Base-by-base conservation (phyloP, 768 basidiomycete genomes). In the Leccinum longicurvipes region DNA sequence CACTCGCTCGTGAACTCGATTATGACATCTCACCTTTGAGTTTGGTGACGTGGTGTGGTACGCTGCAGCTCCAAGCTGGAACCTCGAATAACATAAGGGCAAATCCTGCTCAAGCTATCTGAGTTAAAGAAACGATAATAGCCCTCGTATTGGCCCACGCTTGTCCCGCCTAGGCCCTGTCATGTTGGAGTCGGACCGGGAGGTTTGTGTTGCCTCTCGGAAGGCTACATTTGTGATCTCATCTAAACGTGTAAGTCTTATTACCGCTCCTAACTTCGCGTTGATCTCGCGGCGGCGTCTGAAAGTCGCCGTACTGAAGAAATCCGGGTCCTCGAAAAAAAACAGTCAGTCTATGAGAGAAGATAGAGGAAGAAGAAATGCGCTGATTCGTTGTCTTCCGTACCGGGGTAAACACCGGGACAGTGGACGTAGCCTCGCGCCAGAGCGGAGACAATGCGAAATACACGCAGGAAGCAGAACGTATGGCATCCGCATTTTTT, bases 201-300 rank as follows among this genome's bases (percentile, higher is more conserved):
- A 56, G 32, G 27, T 24, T 51, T 42, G 52, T 17, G 23, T 27
- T 47, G 48, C 53, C 32, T 55, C 52, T 41, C 24, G 54, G 55
- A 51, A 45, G 46, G 44, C 56, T 51, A 56, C 50, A 50, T 46
- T 55, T 53, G 45, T 48, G 54, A 59, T 50, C 50, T 71, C 78
- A 78, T 73, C 78, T 84, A 75, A 88, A 89, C 19, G 86, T 86
- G 73, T 77, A 74, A 36, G 87, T 85, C 72, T 82, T 81, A 67
- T 89, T 89, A 46, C 87, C 87, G 56, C 81, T 79, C 69, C 80
- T 86, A 50, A 86, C 63, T 58, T 88, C 84, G 58, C 82, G 82
- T 54, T 82, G 75, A 29, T 84, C 84, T 64, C 79, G 82, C 0
- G 86, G 87, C 21, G 85, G 82, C 21, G 81, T 81, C 55, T 80